These are phyloP conservation scores for Vachellia pachyceras DNA, from an alignment of 306 rosid genomes.

Conservation along the genomic window DNA sequence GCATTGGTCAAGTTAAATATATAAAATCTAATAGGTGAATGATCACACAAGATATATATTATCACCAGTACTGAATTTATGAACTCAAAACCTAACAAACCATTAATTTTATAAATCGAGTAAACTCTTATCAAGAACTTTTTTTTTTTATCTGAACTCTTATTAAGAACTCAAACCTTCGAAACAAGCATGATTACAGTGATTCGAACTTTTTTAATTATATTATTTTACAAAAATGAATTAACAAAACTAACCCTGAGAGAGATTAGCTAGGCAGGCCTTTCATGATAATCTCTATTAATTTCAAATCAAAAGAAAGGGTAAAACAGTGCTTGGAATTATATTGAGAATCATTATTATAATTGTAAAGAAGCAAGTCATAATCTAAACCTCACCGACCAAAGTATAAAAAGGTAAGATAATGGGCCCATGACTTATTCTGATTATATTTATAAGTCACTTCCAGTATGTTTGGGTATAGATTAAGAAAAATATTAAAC, in stretches of 20 bases:
- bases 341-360: neutral
- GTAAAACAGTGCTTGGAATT: constrained; percentile 5
- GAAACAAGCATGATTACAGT: neutral
- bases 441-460: too few species aligned
- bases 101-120: neutral
- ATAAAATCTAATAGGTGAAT: neutral
- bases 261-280: neutral
- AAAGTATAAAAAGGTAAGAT: constrained; percentile 10
- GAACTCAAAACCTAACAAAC: neutral
- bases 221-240: too few species aligned
- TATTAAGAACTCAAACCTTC: neutral
- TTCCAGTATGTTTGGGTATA: too few species aligned
- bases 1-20: neutral
- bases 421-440: too few species aligned
- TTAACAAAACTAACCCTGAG: too few species aligned
- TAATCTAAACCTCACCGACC: constrained; percentile 37
- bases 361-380: constrained; percentile 34
- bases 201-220: neutral
- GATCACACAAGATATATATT: neutral
- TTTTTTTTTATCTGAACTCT: too few species aligned
- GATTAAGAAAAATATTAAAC: too few species aligned
- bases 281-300: neutral
- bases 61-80: neutral
- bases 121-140: neutral
- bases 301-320: constrained; percentile 9